Conservation (phyloP, 441 rosid species). For the Biscutella laevigata region DNA sequence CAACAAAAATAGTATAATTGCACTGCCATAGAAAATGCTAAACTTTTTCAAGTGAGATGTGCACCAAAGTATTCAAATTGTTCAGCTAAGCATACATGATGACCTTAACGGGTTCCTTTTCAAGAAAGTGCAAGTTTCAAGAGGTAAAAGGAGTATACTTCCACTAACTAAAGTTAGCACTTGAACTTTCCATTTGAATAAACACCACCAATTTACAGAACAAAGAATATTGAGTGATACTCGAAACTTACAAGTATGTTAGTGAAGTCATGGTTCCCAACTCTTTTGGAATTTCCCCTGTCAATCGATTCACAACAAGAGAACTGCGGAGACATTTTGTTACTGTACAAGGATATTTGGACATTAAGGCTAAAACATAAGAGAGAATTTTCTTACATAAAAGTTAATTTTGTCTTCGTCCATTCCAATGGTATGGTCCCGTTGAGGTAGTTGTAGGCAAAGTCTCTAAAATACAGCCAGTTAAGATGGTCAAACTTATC, state of each 20-base stretch:
- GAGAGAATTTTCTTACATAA: constrained; percentile 29
- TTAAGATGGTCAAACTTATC: neutral
- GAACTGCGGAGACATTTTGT: constrained; percentile 39
- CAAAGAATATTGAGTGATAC: constrained; percentile 10
- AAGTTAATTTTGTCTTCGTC: constrained; percentile 41
- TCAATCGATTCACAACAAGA: constrained; percentile 64
- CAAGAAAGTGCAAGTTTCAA: constrained; percentile 1
- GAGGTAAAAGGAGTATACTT: neutral
- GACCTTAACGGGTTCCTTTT: neutral
- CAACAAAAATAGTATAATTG: neutral
- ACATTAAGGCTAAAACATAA: neutral
- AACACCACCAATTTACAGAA: constrained; percentile 12
- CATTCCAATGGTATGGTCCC: constrained; percentile 67
- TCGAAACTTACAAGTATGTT: constrained; percentile 50
- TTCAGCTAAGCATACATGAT: constrained; percentile 8
- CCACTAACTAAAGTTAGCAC: neutral
- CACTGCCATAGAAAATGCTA: neutral
- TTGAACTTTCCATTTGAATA: neutral
- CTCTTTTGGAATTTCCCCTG: constrained; percentile 68
- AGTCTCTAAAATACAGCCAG: constrained; percentile 39
- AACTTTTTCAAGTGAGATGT: neutral
- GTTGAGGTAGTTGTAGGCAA: constrained; percentile 63
- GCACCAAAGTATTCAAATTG: neutral
- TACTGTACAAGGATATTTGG: constrained; percentile 13
- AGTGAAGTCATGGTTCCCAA: constrained; percentile 54